Conservation (phyloP, 495 filamentous ascomycete species). For the Xeromyces bisporus region DNA sequence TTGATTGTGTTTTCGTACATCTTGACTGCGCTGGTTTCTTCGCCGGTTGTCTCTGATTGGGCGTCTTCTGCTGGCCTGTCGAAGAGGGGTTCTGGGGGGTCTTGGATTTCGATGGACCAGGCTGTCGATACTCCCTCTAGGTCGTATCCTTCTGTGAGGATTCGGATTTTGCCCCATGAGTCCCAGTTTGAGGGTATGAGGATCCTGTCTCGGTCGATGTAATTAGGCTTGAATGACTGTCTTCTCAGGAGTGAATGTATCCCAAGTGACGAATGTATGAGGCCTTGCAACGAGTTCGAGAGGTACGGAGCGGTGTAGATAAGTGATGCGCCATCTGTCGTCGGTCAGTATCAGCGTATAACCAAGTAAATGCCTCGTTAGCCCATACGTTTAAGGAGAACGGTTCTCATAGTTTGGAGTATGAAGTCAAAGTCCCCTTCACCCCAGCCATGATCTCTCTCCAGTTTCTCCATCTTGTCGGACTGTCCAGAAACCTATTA, state of each 20-base stretch:
- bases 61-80: constrained; percentile 7
- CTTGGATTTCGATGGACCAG: constrained; percentile 69
- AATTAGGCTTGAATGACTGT: constrained; percentile 77
- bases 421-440: constrained; percentile 90
- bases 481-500: constrained; percentile 34
- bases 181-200: constrained; percentile 94
- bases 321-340: constrained; percentile 67
- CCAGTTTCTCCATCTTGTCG: constrained; percentile 73
- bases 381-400: constrained; percentile 64
- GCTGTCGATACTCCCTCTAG: constrained; percentile 70
- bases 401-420: constrained; percentile 71
- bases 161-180: constrained; percentile 93
- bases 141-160: constrained; percentile 86
- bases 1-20: constrained; percentile 67
- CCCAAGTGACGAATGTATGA: constrained; percentile 75
- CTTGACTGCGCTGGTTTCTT: constrained; percentile 40
- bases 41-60: constrained; percentile 15
- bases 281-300: constrained; percentile 57
- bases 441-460: constrained; percentile 77
- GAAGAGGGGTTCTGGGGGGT: constrained; percentile 22
- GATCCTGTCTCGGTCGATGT: constrained; percentile 90
- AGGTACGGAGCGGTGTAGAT: constrained; percentile 78
- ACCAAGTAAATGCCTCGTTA: not conserved
- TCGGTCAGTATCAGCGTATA: constrained; percentile 6
- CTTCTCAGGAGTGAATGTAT: constrained; percentile 79